A percentile compares a stretch with the other conserved stretches of the same genome.
These are phyloP conservation scores for Pseudoperonospora humuli DNA, from an alignment of 352 stramenopile species.

Conservation along the genomic window DNA sequence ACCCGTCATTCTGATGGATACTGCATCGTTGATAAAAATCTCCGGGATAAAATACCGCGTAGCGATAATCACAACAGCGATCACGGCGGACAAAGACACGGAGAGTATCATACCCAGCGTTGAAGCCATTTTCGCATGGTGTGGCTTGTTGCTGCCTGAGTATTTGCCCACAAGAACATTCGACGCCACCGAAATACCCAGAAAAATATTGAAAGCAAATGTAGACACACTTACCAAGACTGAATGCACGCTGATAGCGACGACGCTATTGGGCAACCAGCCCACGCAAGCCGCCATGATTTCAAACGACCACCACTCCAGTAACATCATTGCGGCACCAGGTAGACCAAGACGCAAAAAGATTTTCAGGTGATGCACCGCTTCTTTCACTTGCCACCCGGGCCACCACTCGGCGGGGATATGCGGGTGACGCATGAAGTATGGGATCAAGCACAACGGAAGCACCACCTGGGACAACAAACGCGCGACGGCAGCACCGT, in stretches of 20 bases:
- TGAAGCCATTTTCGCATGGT: conserved; percentile 77
- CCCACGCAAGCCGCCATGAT: conserved; percentile 68
- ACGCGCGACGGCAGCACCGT: conserved; percentile 72
- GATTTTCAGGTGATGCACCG: conserved; percentile 35
- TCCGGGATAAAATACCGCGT: conserved; percentile 38
- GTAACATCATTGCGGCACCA: conserved; percentile 59
- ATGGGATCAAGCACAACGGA: conserved; percentile 44
- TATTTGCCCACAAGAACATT: conserved; percentile 82
- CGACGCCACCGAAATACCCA: conserved; percentile 66
- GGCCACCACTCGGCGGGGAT: conserved; percentile 45
- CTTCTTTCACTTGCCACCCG: conserved; percentile 53
- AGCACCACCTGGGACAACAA: conserved; percentile 51
- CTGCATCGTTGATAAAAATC: conserved; percentile 68
- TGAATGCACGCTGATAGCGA: conserved; percentile 68
- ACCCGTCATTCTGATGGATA: conserved; percentile 31
- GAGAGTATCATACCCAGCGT: conserved; percentile 58
- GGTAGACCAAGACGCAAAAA: conserved; percentile 70
- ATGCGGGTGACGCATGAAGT: conserved; percentile 48
- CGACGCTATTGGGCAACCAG: conserved; percentile 48
- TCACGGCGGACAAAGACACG: conserved; percentile 30
- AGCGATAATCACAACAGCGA: conserved; percentile 38
- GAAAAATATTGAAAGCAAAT: conserved; percentile 72
- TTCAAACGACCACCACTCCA: conserved; percentile 78
- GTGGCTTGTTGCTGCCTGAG: conserved; percentile 66
- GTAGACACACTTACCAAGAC: conserved; percentile 56